phyloP scores from a whole-genome alignment of 768 basidiomycete species.

The Leccinum rimulosum region DNA sequence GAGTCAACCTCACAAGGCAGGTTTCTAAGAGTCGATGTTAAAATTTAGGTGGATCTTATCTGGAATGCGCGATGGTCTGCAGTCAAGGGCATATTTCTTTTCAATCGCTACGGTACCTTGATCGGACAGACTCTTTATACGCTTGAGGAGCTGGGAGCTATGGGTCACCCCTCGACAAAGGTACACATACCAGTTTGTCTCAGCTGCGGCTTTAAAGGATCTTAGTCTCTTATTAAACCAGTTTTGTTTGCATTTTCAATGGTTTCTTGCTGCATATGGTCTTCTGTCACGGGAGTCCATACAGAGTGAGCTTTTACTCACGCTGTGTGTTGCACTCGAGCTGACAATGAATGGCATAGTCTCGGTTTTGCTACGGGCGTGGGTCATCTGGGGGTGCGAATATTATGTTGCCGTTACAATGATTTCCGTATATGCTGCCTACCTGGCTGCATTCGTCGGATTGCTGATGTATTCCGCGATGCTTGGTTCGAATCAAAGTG shows the following conservation, averaged over 20 bases:
- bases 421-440: constrained; percentile 11
- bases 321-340: background rate
- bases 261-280: background rate
- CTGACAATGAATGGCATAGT: background rate
- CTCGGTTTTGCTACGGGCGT: constrained; percentile 16
- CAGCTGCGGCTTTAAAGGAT: background rate
- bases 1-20: background rate
- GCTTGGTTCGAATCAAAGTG: background rate
- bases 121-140: constrained; percentile 6
- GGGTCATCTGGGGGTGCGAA: constrained; percentile 18
- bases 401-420: background rate
- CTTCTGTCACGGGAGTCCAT: background rate
- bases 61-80: constrained; percentile 12
- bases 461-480: background rate
- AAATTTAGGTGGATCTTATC: background rate
- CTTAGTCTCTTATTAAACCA: background rate
- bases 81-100: constrained; percentile 14
- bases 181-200: background rate
- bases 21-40: background rate
- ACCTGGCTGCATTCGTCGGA: background rate
- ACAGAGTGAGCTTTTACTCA: background rate
- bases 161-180: constrained; percentile 9
- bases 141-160: constrained; percentile 15
- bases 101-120: constrained; percentile 20
- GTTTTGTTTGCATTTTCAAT: constrained; percentile 15